Conservation (phyloP, 2,329 filamentous ascomycete genomes). For the Penicillium olsonii region DNA sequence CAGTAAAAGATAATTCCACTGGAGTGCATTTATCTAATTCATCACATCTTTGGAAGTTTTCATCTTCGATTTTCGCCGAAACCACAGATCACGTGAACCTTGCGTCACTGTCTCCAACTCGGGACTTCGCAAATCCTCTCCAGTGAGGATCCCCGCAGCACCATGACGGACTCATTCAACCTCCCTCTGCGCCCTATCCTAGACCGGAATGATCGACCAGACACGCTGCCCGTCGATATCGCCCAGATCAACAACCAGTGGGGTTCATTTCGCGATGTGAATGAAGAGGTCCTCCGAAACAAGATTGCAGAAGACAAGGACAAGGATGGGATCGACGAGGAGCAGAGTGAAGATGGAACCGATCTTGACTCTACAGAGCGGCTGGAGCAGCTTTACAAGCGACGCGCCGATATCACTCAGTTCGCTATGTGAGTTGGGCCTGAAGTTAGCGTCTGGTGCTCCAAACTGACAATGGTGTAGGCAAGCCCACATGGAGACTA, state of each 20-base stretch:
- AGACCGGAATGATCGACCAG: slow-evolving; percentile 51
- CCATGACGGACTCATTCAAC: slow-evolving; percentile 46
- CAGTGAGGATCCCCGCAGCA: not conserved
- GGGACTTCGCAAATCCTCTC: not conserved
- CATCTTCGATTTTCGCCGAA: not conserved
- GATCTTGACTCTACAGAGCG: slow-evolving; percentile 43
- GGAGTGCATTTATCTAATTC: too few relatives aligned
- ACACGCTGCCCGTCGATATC: slow-evolving; percentile 72
- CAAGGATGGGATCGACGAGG: slow-evolving; percentile 49
- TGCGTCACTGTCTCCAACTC: slow-evolving; percentile 7
- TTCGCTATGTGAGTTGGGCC: slow-evolving; percentile 40
- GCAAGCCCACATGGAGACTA: slow-evolving; percentile 49
- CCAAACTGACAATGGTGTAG: slow-evolving; percentile 26
- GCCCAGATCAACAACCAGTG: slow-evolving; percentile 75
- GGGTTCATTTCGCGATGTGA: slow-evolving; percentile 79
- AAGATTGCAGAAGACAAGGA: slow-evolving; percentile 61
- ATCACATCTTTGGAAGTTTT: too few relatives aligned
- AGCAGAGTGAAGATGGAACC: slow-evolving; percentile 34
- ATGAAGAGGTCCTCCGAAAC: slow-evolving; percentile 69
- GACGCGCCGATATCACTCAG: slow-evolving; percentile 47
- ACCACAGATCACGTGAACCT: slow-evolving; percentile 4
- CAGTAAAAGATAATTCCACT: too few relatives aligned
- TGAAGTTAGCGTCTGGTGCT: not conserved
- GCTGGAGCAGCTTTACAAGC: slow-evolving; percentile 45
- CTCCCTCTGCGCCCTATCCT: slow-evolving; percentile 63